Evolutionary conservation across 2,329 filamentous ascomycete genomes (phyloP), one percentile per base, ranked within the genome.

Genomic region (Ascochyta koolunga): DNA sequence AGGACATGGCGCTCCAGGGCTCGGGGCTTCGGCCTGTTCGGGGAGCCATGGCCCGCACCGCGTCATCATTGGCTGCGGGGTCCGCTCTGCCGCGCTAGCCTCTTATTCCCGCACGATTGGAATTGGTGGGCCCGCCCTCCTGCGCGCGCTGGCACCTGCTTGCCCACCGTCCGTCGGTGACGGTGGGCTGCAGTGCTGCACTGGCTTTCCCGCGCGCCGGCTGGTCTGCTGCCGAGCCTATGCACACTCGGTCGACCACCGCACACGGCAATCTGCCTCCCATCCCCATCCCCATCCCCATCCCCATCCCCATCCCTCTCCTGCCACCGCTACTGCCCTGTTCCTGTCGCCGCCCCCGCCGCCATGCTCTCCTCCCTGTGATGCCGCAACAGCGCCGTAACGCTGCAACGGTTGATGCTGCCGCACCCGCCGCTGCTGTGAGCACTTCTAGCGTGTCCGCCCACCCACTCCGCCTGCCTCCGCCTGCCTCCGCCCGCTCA

Each of bases 21-120:
- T 49, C 51, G 51, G 51, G 27, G 43, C 51, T 4, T 43, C 51
- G 44, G 51, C 51, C 39, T 39, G 8, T 54, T 40, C 45, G 7
- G 33, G 15, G 13, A 31, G 44, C 13, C 21, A 42, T 41, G 22
- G 55, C 43, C n/a, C 32, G 31, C 18, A 32, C n/a, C n/a, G n/a
- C 10, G 19, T 11, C 22, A 32, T 56, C 37, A 70, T 68, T 68
- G 60, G 66, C 51, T 54, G 58, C 60, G 63, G 60, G 49, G 55
- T 56, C 56, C 45, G 56, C 60, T 31, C 35, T 29, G 21, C 16
- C 29, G 36, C 38, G 24, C 45, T 39, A 51, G 24, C 13, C n/a
- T 24, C n/a, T 56, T 56, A 61, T 56, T 51, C 36, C 59, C 59
- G 59, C 45, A 51, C 45, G 42, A 21, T 6, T 24, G 39, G 19